phyloP scores from a whole-genome alignment of 2,329 filamentous ascomycete species.

The Xylariaceae sp. region DNA sequence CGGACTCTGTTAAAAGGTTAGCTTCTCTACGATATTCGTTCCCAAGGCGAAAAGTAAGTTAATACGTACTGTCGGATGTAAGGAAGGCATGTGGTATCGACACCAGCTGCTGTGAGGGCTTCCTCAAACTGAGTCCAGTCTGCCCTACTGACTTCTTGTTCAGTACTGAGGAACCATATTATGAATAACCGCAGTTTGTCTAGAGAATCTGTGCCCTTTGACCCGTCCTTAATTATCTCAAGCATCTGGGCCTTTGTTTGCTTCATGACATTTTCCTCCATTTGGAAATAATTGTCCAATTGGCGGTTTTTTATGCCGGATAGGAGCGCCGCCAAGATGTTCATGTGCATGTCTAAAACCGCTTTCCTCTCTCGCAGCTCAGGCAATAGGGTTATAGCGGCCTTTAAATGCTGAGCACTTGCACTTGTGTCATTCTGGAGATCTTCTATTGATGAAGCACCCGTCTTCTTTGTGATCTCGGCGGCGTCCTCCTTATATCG shows the following conservation, averaged over 20 bases:
- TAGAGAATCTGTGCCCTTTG: slow-evolving; percentile 81
- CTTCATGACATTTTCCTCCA: slow-evolving; percentile 92
- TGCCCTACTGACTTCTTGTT: slow-evolving; percentile 80
- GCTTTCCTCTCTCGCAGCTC: slow-evolving; percentile 92
- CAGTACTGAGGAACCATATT: slow-evolving; percentile 95
- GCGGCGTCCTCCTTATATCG: slow-evolving; percentile 95
- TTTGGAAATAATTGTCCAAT: slow-evolving; percentile 93
- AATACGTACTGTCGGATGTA: slow-evolving; percentile 81
- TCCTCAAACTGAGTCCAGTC: slow-evolving; percentile 90
- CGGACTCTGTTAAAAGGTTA: slow-evolving; percentile 69
- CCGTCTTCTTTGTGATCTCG: slow-evolving; percentile 94
- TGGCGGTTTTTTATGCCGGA: slow-evolving; percentile 92
- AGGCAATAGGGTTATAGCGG: slow-evolving; percentile 89
- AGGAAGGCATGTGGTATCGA: slow-evolving; percentile 77
- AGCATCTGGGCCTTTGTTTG: slow-evolving; percentile 89
- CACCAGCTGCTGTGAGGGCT: slow-evolving; percentile 76
- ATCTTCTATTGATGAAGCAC: slow-evolving; percentile 90
- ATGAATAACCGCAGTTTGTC: slow-evolving; percentile 95
- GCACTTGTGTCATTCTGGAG: slow-evolving; percentile 87
- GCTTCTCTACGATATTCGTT: slow-evolving; percentile 12
- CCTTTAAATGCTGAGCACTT: slow-evolving; percentile 93
- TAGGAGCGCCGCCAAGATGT: slow-evolving; percentile 80
- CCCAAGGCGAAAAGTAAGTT: not conserved
- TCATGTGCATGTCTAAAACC: slow-evolving; percentile 99
- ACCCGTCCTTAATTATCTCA: slow-evolving; percentile 80